Evolutionary conservation across 2,329 filamentous ascomycete genomes (phyloP).

Genomic region (Fusarium tuaranense): DNA sequence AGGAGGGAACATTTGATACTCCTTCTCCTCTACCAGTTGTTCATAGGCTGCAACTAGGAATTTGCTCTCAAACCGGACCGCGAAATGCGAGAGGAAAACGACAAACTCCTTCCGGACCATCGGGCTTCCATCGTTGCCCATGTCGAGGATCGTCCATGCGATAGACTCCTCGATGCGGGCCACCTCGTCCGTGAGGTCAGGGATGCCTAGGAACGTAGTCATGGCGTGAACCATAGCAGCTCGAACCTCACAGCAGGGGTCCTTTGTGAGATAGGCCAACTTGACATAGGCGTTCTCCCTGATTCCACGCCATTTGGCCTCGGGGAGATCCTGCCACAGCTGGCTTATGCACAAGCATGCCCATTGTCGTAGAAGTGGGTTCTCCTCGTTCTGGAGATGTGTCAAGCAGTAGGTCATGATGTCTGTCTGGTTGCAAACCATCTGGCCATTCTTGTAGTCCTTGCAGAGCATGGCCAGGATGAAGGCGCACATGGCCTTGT

Average conservation of each 20-base stretch:
- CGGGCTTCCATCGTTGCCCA: conserved; percentile 93
- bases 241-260: conserved; percentile 91
- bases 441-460: conserved; percentile 90
- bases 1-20: conserved; percentile 70
- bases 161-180: conserved; percentile 91
- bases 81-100: conserved; percentile 93
- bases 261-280: conserved; percentile 83
- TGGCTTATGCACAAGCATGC: conserved; percentile 95
- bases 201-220: conserved; percentile 93
- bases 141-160: conserved; percentile 87
- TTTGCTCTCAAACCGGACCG: conserved; percentile 90
- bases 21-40: conserved; percentile 85
- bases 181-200: conserved; percentile 90
- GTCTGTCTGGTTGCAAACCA: conserved; percentile 89
- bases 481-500: conserved; percentile 99
- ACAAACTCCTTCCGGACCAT: conserved; percentile 94
- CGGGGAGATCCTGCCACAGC: conserved; percentile 89
- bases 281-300: conserved; percentile 85
- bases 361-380: conserved; percentile 92
- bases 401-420: conserved; percentile 89
- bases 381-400: conserved; percentile 87
- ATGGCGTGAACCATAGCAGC: conserved; percentile 94
- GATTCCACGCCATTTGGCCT: conserved; percentile 97
- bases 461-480: conserved; percentile 98
- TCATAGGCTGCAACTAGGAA: conserved; percentile 94